These are phyloP conservation scores for Syncephalastrum sp. DNA, from an alignment of 371 early-diverging fungal genomes.

Conservation along the genomic window DNA sequence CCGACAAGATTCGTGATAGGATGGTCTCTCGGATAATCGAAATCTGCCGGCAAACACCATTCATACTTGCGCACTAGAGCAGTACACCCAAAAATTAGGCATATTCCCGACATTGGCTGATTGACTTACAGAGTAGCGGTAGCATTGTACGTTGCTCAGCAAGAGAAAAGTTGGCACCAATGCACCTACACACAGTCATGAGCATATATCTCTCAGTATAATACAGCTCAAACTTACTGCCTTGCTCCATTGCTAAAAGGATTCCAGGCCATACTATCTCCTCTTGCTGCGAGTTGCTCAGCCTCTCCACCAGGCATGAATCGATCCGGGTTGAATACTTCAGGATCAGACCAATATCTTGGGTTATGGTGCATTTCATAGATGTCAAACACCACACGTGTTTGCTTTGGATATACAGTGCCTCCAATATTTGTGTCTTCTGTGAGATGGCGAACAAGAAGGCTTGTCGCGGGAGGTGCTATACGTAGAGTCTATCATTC, in stretches of 20 bases:
- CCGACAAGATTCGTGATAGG: no score
- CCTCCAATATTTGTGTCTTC: neutral
- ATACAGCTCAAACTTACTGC: slow-evolving; percentile 32
- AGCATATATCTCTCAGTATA: no score
- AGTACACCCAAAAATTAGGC: neutral
- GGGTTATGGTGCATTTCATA: slow-evolving; percentile 11
- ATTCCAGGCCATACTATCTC: slow-evolving; percentile 18
- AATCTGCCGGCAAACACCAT: no score
- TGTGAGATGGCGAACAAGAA: slow-evolving; percentile 4
- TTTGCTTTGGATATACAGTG: no score
- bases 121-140: slow-evolving; percentile 28
- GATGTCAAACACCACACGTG: slow-evolving; percentile 1
- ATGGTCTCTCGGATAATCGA: no score
- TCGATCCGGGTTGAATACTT: slow-evolving; percentile 15
- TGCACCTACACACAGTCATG: slow-evolving; percentile 19
- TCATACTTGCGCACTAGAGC: no score
- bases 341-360: slow-evolving; percentile 11
- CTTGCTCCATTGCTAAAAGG: slow-evolving; percentile 47
- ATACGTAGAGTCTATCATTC: slow-evolving; percentile 7
- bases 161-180: slow-evolving; percentile 36
- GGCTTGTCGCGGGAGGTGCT: slow-evolving; percentile 9
- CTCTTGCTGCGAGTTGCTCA: slow-evolving; percentile 7
- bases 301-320: slow-evolving; percentile 9
- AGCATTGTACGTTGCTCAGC: slow-evolving; percentile 33
- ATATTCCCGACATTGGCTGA: no score